Evolutionary conservation across 768 basidiomycete species (phyloP), one percentile per base, ranked within the genome.

Genomic region (Mycena filopes): DNA sequence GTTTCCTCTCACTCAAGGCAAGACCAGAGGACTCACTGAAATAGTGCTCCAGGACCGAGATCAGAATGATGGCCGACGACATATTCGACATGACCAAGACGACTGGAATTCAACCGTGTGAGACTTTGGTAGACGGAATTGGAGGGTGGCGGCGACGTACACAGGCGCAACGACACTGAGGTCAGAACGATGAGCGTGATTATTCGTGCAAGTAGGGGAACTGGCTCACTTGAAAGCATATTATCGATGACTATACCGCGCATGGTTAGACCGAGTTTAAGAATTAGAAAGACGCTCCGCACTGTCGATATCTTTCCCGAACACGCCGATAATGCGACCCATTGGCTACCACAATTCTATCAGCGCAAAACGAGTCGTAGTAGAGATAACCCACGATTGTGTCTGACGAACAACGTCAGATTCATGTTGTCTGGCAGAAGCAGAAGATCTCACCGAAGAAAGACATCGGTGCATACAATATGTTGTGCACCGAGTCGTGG

Each of bases 381-480:
- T 10, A 1, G 25, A 38, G 18, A 36, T 15, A 15, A 55, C 68
- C 3, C 42, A 66, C 64, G 12, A 63, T 66, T 2, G 68, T 69
- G 42, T 69, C 68, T 69, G 29, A 25, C 8, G 18, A 42, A 29
- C 20, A 13, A 43, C 29, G 36, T 58, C 11, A 23, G 33, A 25
- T 36, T 40, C 23, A 45, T n/a, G 51, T 55, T 25, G 21, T 16
- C 7, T 21, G 18, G 28, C 12, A 10, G 5, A 40, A 13, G 0
- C 29, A 36, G 33, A 23, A 13, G 45, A 46, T 31, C 62, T 84
- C 89, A 73, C 93, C 92, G 69, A 93, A 94, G 77, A 92, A 92
- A 2, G 86, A 82, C 88, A 91, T 92, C 0, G 91, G 91, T 0
- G 91, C 90, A 72, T 86, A 83, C 71, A 91, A 87, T 26, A 91